phyloP scores from a whole-genome alignment of 148 eudicot species.

The Oxyria digyna region DNA sequence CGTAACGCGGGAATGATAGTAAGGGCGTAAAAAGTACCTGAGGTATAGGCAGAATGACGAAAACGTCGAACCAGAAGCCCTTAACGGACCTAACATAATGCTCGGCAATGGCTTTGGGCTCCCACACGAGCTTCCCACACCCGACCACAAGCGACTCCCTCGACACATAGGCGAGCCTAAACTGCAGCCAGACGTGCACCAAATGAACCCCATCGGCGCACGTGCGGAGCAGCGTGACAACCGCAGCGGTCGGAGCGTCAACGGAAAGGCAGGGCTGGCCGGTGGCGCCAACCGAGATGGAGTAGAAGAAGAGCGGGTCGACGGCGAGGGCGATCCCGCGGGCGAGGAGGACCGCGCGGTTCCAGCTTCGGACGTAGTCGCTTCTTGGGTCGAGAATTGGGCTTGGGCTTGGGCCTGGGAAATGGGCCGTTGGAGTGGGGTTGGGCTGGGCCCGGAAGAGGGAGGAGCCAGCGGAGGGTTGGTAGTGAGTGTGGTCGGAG shows the following conservation, averaged over 20 bases:
- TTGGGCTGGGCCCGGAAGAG: constrained; percentile 40
- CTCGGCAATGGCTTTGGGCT: constrained; percentile 49
- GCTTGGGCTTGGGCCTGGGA: constrained; percentile 10
- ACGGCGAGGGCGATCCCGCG: constrained; percentile 74
- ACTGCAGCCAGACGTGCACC: constrained; percentile 84
- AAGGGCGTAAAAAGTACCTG: no score
- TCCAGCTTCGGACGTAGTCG: constrained; percentile 58
- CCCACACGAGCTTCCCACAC: constrained; percentile 98
- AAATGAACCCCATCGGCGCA: constrained; percentile 59
- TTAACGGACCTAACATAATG: constrained; percentile 57
- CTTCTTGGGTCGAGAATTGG: constrained; percentile 62
- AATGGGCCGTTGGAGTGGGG: background rate
- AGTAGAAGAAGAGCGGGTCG: constrained; percentile 84
- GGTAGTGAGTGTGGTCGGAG: constrained; percentile 84
- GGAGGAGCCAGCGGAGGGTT: constrained; percentile 80
- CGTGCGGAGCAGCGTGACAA: constrained; percentile 50
- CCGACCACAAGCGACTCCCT: constrained; percentile 92
- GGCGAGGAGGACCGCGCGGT: constrained; percentile 53
- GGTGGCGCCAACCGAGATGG: constrained; percentile 51
- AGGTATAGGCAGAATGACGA: constrained; percentile 85
- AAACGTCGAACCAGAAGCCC: constrained; percentile 87
- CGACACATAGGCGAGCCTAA: constrained; percentile 79
- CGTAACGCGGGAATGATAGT: no score
- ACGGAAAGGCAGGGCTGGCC: constrained; percentile 67
- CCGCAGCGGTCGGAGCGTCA: constrained; percentile 57